Base-by-base conservation (phyloP, 768 basidiomycete genomes). In the Calocera cornea region DNA sequence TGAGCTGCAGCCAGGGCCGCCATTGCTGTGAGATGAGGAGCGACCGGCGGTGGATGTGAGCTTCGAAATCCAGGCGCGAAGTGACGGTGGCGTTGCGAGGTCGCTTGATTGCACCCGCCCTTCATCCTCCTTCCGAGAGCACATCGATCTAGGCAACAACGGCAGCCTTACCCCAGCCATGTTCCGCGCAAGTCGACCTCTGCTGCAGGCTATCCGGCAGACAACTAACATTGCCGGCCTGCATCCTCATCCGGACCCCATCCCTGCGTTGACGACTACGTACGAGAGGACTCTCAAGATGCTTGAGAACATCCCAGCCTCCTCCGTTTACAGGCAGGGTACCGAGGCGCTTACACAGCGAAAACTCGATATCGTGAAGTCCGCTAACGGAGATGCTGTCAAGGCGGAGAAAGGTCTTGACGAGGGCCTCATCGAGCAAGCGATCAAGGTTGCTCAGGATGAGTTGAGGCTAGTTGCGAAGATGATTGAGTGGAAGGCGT, bases 401-500 rank as follows among this genome's bases (percentile, higher is more conserved):
- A 76, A 78, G 8, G 89, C 83, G 10, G 95, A 97, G 79, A 84
- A 82, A 74, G 83, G 84, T 75, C 75, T 97, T 41, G 83, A 87
- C 64, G 90, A 90, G 75, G 91, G 92, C 0, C 86, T 91, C 72
- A 90, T 97, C 47, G 95, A 98, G 80, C 83, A 92, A 76, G 83
- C 89, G 36, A 73, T 98, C 72, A 83, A 85, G 71, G 85, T 90
- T 76, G 95, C 94, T 12, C 78, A 86, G 71, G 89, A 89, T 73
- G 95, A 98, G 77, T 79, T 92, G 67, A 80, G 79, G 66, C 80
- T 97, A 41, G 90, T 82, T 2, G 79, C 79, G 34, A 90, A 90
- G 78, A 90, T 97, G 88, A 74, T 87, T n/a, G 88, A 94, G 74
- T 98, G 92, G 93, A 95, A 95, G 79, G 84, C 90, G 95, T 97